Base-by-base conservation (phyloP, 805 yeast species). In the Ogataea methanolica region DNA sequence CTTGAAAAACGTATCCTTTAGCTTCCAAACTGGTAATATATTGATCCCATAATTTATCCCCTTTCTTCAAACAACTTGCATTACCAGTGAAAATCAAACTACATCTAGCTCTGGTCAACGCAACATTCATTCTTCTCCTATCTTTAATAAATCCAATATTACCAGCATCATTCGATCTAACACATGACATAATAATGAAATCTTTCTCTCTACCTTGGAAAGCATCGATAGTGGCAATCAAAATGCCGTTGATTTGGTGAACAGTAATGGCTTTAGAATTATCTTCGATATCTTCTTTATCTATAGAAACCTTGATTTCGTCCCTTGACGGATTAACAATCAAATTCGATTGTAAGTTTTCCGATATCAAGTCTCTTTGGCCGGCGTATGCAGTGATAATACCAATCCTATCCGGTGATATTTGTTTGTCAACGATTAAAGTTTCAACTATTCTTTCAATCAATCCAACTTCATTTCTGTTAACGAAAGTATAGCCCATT, bases 161-260 rank as follows among this genome's bases (percentile, higher is more conserved):
- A 26, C 70, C 60, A n/a, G 63, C 62, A 14, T 64, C 67, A 58
- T 83, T 83, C 19, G 82, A 78, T 57, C 97, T 74, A 33, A 89
- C 96, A 59, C 94, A 80, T 3, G 94, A 81, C 50, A 89, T 71
- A 21, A 90, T 75, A 36, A 89, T 83, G 48, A 82, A 83, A 58
- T 86, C 90, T 67, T 88, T 89, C 59, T 88, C 96, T 57, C 96
- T 75, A 31, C 96, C 96, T 67, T 89, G 96, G 70, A 89, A 89
- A 1, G 96, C 94, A 65, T 89, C 97, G n/a, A 89, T 85, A 0
- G 88, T 66, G 15, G 78, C 73, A 54, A 79, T 68, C 67, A 75
- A 69, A 16, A 76, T 61, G 4, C 74, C 76, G 45, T 72, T 70
- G 36, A 76, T 63, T 38, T 54, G 56, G 53, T 78, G 80, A 45